Conservation (phyloP, 164 flowering plant genomes). For the Sextonia rubra region DNA sequence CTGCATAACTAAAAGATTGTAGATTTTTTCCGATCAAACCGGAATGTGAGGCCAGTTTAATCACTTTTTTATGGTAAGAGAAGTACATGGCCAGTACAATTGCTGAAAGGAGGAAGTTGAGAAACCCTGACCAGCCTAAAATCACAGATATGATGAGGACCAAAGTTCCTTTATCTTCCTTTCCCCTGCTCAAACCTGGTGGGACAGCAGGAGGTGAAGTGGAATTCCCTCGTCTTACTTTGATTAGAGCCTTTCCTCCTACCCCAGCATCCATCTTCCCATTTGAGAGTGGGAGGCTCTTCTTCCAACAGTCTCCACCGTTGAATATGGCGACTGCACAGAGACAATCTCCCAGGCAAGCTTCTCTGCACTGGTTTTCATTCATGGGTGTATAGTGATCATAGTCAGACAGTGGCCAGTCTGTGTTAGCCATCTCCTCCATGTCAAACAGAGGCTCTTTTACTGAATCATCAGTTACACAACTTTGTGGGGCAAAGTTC, state of each 20-base stretch:
- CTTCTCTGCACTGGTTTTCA: slow-evolving; percentile 33
- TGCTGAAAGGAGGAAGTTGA: slow-evolving; percentile 7
- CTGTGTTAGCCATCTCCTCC: slow-evolving; percentile 14
- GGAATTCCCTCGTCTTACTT: slow-evolving; percentile 8
- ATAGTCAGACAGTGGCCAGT: slow-evolving; percentile 45
- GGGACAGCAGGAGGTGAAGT: neutral
- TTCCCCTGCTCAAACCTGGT: neutral
- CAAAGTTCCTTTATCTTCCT: neutral
- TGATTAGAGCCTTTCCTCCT: slow-evolving; percentile 17
- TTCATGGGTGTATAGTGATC: slow-evolving; percentile 2
- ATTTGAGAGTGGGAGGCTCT: slow-evolving; percentile 17
- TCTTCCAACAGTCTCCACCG: slow-evolving; percentile 17
- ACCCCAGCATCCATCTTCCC: slow-evolving; percentile 5
- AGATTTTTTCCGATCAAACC: neutral
- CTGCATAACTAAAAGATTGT: slow-evolving; percentile 14
- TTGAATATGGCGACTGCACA: slow-evolving; percentile 41
- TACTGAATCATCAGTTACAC: slow-evolving; percentile 5
- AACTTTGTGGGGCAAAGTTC: slow-evolving; percentile 25
- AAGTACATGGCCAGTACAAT: neutral
- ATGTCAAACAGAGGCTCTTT: neutral
- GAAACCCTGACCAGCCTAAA: slow-evolving; percentile 10
- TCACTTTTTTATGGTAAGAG: neutral
- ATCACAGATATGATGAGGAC: neutral
- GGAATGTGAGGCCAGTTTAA: neutral
- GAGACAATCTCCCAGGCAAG: slow-evolving; percentile 47